Base-by-base conservation (phyloP, 2,329 filamentous ascomycete species). In the Leptographium galeiforme region DNA sequence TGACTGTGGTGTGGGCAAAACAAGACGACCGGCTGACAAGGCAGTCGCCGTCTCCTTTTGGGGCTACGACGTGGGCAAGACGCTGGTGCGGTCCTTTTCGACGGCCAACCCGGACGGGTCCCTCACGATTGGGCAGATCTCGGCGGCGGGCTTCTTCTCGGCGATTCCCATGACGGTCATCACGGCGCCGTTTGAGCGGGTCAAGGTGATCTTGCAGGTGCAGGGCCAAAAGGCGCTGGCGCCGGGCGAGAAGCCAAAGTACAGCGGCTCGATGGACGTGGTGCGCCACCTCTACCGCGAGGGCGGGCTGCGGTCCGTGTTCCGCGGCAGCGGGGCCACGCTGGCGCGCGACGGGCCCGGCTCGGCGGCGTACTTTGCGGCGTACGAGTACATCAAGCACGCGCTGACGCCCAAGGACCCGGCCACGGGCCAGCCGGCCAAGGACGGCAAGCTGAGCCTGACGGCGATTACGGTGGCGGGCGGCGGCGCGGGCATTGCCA, bases 131-230 rank as follows among this genome's bases (percentile, higher is more conserved):
- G 85, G 76, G 45, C 93, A 98, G 69, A 83, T 94, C 70, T 93
- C 88, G 38, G 80, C 88, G 39, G 93, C 93, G 14, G 93, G 93
- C 59, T 96, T 96, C 81, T 94, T 98, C 79, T 95, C 88, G 65
- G 93, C 93, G 57, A 86, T 98, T 56, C 93, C 93, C 63, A 95
- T 95, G 89, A 98, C 93, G 5, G 72, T 88, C 69, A 96, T 98
- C 73, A 97, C 93, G n/a, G 93, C 93, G 6, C 93, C 93, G 57
- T 97, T 98, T 67, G 93, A 98, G 77, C 91, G 93, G 64, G 89
- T 98, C 62, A 98, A 98, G 72, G 91, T 98, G 53, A 89, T 98
- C 58, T 84, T 98, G 1, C 93, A 98, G 70, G 94, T 97, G 61
- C 93, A 97, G 72, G 90, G 89, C 64, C 89, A 96, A 70, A 89